Evolutionary conservation across 345 rosid species (phyloP), one percentile per base, ranked within the genome.

Genomic region (Eutrema japonicum): DNA sequence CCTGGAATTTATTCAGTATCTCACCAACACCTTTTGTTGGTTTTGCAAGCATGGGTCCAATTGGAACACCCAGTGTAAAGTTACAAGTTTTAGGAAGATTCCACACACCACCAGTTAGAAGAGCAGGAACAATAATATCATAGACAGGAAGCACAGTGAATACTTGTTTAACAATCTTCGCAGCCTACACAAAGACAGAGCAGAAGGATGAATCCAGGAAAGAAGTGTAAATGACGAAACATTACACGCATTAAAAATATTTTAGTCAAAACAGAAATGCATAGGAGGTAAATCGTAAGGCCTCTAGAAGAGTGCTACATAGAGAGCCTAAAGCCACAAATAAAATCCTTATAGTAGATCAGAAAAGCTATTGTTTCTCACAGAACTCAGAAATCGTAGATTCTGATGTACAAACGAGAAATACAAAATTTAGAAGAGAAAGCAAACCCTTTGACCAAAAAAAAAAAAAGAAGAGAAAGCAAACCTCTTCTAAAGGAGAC

Each of bases 1-100:
- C 84, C 82, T 90, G 96, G 80, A 95, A 95, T 81, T 90, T 95
- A 66, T 87, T 78, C 58, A 87, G 70, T 73, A 95, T 92, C 81
- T 92, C 98, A 33, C 85, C 82, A 13, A 95, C 91, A 52, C 86
- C 93, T 79, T 89, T 92, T 50, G 94, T 85, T 73, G 96, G 88
- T 80, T 95, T 95, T 60, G 99, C 96, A 70, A 95, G 87, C 99
- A 95, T 95, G 50, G 99, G 97, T 75, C 97, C 96, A 77, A 95
- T 77, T 14, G 98, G 98, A 62, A 95, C 84, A 71, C 99, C 98
- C 11, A 80, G 81, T 9, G 89, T 84, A 75, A 95, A 92, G 80
- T 69, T 78, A 74, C 96, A 88, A 13, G 81, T 81, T 78, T 82
- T 81, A 29, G 91, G 68, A 77, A 95, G 98, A 83, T 90, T 82